Conservation (phyloP, 345 rosid genomes). For the Acer campestre region DNA sequence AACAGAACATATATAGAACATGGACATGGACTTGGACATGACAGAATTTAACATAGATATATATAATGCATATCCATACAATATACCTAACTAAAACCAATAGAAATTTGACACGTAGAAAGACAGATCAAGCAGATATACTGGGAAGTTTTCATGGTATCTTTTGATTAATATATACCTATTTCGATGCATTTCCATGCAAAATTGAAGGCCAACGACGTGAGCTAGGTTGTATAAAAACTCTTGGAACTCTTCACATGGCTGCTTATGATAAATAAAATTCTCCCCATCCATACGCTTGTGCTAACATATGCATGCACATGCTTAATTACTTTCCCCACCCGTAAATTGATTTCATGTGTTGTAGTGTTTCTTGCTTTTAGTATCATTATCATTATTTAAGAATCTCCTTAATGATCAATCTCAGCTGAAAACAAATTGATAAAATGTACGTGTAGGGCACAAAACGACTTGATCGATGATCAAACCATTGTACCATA, state of each 20-base stretch:
- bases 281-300: background rate
- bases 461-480: no score
- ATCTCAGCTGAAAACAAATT: background rate
- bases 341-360: background rate
- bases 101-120: conserved; percentile 30
- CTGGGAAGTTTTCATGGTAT: conserved; percentile 30
- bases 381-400: background rate
- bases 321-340: conserved; percentile 1
- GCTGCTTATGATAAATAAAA: conserved; percentile 16
- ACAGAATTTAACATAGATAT: background rate
- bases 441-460: no score
- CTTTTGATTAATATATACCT: conserved; percentile 39
- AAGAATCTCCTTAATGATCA: background rate
- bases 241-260: conserved; percentile 42
- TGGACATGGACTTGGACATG: background rate
- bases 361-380: background rate
- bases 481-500: background rate
- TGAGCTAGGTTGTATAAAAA: conserved; percentile 39
- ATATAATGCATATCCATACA: conserved; percentile 14
- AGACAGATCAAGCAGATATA: background rate
- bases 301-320: conserved; percentile 5
- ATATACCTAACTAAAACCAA: conserved; percentile 30
- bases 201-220: conserved; percentile 40
- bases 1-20: background rate
- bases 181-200: conserved; percentile 50